phyloP scores from a whole-genome alignment of 768 basidiomycete species.

The Gelatoporia subvermispora region DNA sequence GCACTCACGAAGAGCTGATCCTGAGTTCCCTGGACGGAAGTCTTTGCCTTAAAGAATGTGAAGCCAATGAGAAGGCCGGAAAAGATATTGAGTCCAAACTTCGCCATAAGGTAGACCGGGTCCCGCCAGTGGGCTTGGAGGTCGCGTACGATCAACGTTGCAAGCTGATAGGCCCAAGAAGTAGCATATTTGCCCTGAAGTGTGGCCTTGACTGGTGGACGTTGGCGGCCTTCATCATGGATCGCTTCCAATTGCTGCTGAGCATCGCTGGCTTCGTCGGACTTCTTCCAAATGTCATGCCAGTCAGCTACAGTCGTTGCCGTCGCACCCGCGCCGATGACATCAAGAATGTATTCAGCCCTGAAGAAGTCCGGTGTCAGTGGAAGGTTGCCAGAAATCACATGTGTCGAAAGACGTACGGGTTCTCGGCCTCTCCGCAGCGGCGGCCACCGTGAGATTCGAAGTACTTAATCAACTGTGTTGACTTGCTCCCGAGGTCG shows the following conservation, averaged over 20 bases:
- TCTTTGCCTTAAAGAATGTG: conserved; percentile 34
- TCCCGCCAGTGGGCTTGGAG: conserved; percentile 34
- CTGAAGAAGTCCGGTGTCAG: conserved; percentile 18
- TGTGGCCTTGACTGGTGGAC: conserved; percentile 17
- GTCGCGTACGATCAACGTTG: conserved; percentile 28
- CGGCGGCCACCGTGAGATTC: conserved; percentile 57
- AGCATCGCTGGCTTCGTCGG: conserved; percentile 33
- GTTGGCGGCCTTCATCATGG: conserved; percentile 32
- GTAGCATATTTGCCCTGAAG: conserved; percentile 31
- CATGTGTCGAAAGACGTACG: conserved; percentile 27
- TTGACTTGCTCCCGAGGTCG: conserved; percentile 60
- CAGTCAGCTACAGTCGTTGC: conserved; percentile 41
- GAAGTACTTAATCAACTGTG: conserved; percentile 71
- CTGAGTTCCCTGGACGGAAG: conserved; percentile 36
- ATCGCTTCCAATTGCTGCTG: conserved; percentile 39
- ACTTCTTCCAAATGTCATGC: conserved; percentile 44
- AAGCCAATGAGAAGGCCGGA: conserved; percentile 37
- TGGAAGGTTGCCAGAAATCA: not conserved
- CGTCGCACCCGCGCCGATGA: conserved; percentile 54
- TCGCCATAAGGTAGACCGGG: conserved; percentile 35
- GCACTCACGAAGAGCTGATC: conserved; percentile 38
- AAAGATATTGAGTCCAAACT: conserved; percentile 31
- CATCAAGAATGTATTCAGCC: conserved; percentile 45
- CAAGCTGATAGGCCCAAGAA: conserved; percentile 34
- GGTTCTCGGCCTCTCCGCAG: conserved; percentile 70